These are phyloP conservation scores for Mucor mucedo DNA, from an alignment of 371 early-diverging fungal genomes.

Conservation along the genomic window DNA sequence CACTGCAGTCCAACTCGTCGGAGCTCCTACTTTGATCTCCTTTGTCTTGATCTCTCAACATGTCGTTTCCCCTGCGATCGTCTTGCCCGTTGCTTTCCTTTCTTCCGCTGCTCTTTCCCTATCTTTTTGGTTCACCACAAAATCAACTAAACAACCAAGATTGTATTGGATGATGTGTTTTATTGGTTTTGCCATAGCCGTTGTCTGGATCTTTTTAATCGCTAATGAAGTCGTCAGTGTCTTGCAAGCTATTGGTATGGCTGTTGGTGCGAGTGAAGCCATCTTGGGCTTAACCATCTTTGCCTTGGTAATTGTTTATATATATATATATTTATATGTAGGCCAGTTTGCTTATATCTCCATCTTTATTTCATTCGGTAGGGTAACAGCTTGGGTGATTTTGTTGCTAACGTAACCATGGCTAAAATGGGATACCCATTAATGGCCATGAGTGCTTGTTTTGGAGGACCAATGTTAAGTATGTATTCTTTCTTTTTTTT, in stretches of 20 bases:
- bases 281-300: constrained; percentile 85
- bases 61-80: constrained; percentile 21
- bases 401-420: constrained; percentile 84
- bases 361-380: constrained; percentile 14
- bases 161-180: constrained; percentile 61
- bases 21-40: constrained; percentile 44
- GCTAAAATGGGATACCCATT: constrained; percentile 82
- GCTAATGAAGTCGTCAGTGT: constrained; percentile 87
- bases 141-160: constrained; percentile 32
- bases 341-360: too few species aligned
- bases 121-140: constrained; percentile 40
- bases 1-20: constrained; percentile 49
- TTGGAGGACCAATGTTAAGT: constrained; percentile 85
- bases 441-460: constrained; percentile 88
- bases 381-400: constrained; percentile 87
- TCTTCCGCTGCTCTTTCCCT: constrained; percentile 27
- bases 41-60: constrained; percentile 39
- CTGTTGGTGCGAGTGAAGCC: constrained; percentile 77
- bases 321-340: too few species aligned
- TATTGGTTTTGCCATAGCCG: constrained; percentile 73
- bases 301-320: constrained; percentile 64
- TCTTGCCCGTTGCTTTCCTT: constrained; percentile 31
- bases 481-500: constrained; percentile 35
- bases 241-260: constrained; percentile 76
- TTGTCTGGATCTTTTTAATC: constrained; percentile 82